Base-by-base conservation (phyloP, 495 filamentous ascomycete species). In the Xylaria bambusicola region DNA sequence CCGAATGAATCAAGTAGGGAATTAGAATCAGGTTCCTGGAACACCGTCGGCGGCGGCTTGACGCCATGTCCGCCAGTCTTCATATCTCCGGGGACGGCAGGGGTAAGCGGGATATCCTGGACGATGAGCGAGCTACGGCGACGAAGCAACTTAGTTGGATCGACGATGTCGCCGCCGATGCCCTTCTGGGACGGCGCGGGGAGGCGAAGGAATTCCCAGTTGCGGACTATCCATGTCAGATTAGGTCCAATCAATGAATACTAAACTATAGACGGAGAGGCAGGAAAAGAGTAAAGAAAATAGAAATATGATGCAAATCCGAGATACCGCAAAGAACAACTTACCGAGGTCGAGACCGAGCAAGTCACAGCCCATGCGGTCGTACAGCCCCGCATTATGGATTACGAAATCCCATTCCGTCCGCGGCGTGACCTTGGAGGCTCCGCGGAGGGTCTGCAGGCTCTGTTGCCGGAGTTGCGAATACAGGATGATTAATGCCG, bases 311-410 rank as follows among this genome's bases (percentile, higher is more conserved):
- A 54, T 35, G 36, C 15, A 8, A 33, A 36, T 9, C 3, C 21
- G 24, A 10, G 29, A 17, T 44, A 41, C 33, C 44, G 52, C 38
- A 38, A 17, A 21, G 31, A n/a, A n/a, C n/a, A 26, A 57, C 74
- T 50, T 72, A 82, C 80, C 85, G 12, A 93, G 71, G 63, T 96
- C 91, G 10, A 98, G 75, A 10, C 95, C 94, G 1, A 97, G 83
- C n/a, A 97, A 66, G 69, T 96, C 93, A 65, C 94, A 96, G 12
- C 94, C 94, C 95, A 98, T 98, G 0, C 95, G 85, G 69, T 91
- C 87, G 65, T 98, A 96, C 4, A 97, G 77, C 29, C 89, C 79
- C 9, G 93, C 93, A 49, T 89, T 97, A 64, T 95, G 90, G 24
- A 96, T 71, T 4, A 98, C 85, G 64, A 98, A 97, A 26, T 87